A percentile compares a stretch with the other conserved stretches of the same genome.
These are phyloP conservation scores for Russula emetica DNA, from an alignment of 768 basidiomycete species.

Conservation along the genomic window DNA sequence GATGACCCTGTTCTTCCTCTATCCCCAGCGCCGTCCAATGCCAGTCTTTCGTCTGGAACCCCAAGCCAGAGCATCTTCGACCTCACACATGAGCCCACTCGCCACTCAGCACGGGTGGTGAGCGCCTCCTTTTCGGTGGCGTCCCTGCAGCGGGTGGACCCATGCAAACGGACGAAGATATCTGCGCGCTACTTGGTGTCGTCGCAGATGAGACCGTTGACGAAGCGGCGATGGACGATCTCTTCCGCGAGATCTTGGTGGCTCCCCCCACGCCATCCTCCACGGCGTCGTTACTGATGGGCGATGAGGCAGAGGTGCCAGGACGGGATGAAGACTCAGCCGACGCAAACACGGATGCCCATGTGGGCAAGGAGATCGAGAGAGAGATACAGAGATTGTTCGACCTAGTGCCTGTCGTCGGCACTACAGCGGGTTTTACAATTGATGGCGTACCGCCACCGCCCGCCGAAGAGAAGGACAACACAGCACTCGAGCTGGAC, in stretches of 20 bases:
- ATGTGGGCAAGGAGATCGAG: conserved; percentile 37
- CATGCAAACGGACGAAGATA: conserved; percentile 32
- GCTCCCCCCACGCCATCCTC: conserved; percentile 39
- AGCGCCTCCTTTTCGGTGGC: conserved; percentile 59
- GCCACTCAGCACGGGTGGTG: conserved; percentile 99
- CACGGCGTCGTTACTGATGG: conserved; percentile 35
- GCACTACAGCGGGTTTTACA: conserved; percentile 30
- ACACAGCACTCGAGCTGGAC: conserved; percentile 35
- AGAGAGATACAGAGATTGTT: conserved; percentile 60
- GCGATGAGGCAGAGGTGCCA: conserved; percentile 30
- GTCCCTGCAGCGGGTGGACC: conserved; percentile 94
- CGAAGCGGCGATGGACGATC: conserved; percentile 60
- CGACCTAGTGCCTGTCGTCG: conserved; percentile 45
- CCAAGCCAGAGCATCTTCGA: conserved; percentile 35
- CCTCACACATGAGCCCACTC: conserved; percentile 61
- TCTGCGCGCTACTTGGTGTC: conserved; percentile 21
- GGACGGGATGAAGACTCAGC: conserved; percentile 21
- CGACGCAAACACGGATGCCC: conserved; percentile 5
- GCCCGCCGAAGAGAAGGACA: conserved; percentile 28
- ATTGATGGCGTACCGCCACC: conserved; percentile 1
- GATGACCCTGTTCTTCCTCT: conserved; percentile 35
- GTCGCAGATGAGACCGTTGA: conserved; percentile 40
- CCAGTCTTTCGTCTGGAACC: conserved; percentile 31
- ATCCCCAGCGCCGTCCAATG: conserved; percentile 35
- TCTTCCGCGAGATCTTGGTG: conserved; percentile 68